These are phyloP conservation scores for Sungouiozyma ichnusensis DNA, from an alignment of 805 yeast species.

Conservation along the genomic window DNA sequence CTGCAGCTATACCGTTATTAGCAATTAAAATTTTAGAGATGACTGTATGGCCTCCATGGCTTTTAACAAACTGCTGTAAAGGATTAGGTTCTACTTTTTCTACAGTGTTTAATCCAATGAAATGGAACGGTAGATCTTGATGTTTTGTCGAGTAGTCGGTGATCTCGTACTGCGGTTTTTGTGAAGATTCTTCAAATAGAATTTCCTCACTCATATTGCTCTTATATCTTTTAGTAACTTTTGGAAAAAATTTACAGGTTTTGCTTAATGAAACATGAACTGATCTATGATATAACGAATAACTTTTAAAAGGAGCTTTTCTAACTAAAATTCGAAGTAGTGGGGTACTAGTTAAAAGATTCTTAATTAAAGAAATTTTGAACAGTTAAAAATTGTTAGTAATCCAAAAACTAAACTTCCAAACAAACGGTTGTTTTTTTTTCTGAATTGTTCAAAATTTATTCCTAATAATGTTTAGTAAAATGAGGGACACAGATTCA, in stretches of 20 bases:
- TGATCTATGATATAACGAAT: background rate
- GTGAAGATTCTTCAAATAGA: conserved; percentile 29
- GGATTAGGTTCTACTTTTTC: conserved; percentile 65
- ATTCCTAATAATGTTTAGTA: background rate
- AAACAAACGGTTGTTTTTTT: too few species aligned
- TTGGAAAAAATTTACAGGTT: background rate
- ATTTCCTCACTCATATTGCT: conserved; percentile 33
- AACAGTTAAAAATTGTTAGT: background rate
- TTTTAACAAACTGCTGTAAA: conserved; percentile 74
- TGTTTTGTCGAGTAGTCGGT: conserved; percentile 31
- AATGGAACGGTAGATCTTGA: conserved; percentile 52
- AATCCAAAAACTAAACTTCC: too few species aligned
- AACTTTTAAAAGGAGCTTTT: background rate
- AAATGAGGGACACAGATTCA: background rate
- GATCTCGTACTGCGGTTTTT: conserved; percentile 20
- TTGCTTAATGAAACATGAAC: background rate
- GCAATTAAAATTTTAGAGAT: conserved; percentile 84
- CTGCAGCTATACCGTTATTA: conserved; percentile 98
- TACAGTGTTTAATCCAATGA: conserved; percentile 72
- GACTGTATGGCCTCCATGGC: conserved; percentile 91
- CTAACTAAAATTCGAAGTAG: background rate
- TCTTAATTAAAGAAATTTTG: background rate
- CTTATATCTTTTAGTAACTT: background rate
- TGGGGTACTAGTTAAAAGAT: background rate
- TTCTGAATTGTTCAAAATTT: background rate